Evolutionary conservation across 202 grass and related monocot species (phyloP), one percentile per base, ranked within the genome.

Genomic region (Eragrostis tef): DNA sequence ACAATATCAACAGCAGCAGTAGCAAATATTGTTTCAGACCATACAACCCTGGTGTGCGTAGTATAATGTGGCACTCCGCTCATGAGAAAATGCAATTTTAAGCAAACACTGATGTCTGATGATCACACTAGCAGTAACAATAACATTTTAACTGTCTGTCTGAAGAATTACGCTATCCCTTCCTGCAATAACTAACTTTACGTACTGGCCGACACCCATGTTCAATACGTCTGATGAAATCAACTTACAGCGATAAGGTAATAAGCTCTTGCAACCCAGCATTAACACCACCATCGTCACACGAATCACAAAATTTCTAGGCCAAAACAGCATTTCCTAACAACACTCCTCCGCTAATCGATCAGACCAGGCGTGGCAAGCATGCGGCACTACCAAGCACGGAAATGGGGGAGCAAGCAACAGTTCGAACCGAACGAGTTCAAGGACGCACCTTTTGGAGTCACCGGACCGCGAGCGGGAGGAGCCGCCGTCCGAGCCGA

Each of bases 371-470:
- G 16, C 63, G 8, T 1, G 6, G 27, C 49, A 25, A 64, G 74
- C 36, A 24, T 13, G 41, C 2, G 31, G 57, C 57, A 20, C 52
- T 58, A 47, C 16, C 17, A 0, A 57, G 41, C 12, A 36, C 64
- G 16, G 9, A 65, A 72, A 83, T 34, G 41, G 74, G 29, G 22
- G 36, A 63, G 68, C 27, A n/a, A 39, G 79, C 50, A 54, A 49
- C 4, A 53, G 11, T 70, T 39, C 1, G 60, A 46, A 60, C 27
- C 78, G 19, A 71, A 16, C 17, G 70, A 71, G 51, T 74, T 83
- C n/a, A 44, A 73, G 73, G 56, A 7, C 66, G 71, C 11, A 94
- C 91, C 91, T 91, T 62, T 89, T 91, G n/a, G 72, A 83, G 73
- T 54, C 34, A 13, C 80, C 83, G 1, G 83, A 49, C 41, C 56